Evolutionary conservation across 2,329 filamentous ascomycete species (phyloP).

Genomic region (Xylariales sp.): DNA sequence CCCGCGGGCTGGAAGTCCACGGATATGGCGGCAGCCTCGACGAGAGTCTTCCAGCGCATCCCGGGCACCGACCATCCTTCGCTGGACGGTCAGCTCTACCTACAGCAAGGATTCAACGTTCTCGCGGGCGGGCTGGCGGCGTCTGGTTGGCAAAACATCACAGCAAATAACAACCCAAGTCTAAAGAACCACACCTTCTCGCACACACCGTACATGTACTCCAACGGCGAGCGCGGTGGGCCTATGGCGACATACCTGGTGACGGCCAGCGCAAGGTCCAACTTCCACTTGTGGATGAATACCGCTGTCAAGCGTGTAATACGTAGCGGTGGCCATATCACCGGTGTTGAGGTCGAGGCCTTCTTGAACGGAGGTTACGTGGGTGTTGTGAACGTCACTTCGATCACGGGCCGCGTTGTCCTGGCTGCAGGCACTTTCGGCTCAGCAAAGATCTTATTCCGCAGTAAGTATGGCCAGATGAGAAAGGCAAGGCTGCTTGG

Average conservation of each 20-base stretch:
- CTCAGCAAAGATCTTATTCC: conserved; percentile 63
- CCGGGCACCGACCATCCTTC: conserved; percentile 64
- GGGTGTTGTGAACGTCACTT: conserved; percentile 57
- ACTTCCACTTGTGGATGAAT: conserved; percentile 66
- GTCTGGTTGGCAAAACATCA: conserved; percentile 59
- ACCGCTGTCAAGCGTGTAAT: conserved; percentile 64
- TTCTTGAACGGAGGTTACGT: conserved; percentile 46
- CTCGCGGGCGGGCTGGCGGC: conserved; percentile 54
- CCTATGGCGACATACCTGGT: conserved; percentile 69
- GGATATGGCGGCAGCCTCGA: conserved; percentile 56
- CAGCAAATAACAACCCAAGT: conserved; percentile 53
- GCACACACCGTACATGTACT: conserved; percentile 63
- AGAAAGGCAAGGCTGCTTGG: conserved; percentile 12
- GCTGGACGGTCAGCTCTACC: conserved; percentile 59
- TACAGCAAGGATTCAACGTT: conserved; percentile 59
- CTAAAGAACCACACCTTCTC: conserved; percentile 62
- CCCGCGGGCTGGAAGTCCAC: conserved; percentile 63
- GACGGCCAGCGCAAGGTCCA: conserved; percentile 51
- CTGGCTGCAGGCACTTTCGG: conserved; percentile 66
- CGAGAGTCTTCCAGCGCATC: conserved; percentile 62
- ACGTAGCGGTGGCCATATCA: conserved; percentile 56
- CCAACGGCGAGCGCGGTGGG: conserved; percentile 60
- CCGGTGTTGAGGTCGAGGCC: conserved; percentile 63
- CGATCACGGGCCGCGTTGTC: conserved; percentile 60
- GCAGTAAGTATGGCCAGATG: conserved; percentile 57